Evolutionary conservation across 2,329 filamentous ascomycete genomes (phyloP).

Genomic region (Penicillium sp.): DNA sequence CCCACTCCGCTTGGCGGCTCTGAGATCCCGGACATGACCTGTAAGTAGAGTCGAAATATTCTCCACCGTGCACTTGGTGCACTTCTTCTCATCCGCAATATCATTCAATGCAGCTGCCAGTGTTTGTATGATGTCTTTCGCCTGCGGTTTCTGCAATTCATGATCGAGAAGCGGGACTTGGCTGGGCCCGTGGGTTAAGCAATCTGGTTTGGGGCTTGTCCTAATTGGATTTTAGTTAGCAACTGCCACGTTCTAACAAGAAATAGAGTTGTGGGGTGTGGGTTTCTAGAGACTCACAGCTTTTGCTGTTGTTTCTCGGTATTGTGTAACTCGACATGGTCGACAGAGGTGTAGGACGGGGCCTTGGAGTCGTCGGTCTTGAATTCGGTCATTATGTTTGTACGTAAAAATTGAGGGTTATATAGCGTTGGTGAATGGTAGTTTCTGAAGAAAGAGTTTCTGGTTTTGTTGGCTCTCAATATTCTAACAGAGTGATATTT

Average conservation of each 20-base stretch:
- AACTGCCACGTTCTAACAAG: neutral
- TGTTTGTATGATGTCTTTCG: neutral
- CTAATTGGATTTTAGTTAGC: neutral
- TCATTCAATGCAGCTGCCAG: slow-evolving; percentile 9
- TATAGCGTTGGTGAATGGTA: neutral
- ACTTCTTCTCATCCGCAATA: slow-evolving; percentile 6
- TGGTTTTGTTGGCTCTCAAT: neutral
- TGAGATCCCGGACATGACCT: slow-evolving; percentile 1
- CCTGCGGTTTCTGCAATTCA: slow-evolving; percentile 6
- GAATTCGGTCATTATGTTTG: neutral
- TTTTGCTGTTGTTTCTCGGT: neutral
- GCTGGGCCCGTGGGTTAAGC: slow-evolving; percentile 7
- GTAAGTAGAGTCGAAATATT: slow-evolving; percentile 3
- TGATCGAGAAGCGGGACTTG: slow-evolving; percentile 5
- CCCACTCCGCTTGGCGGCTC: slow-evolving; percentile 8
- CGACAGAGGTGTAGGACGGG: neutral
- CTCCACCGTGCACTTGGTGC: slow-evolving; percentile 14
- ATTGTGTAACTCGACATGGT: neutral
- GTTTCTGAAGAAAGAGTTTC: neutral
- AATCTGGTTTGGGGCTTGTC: neutral
- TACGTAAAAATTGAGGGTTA: neutral
- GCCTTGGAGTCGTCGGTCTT: neutral
- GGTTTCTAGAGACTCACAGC: neutral
- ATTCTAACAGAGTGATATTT: neutral
- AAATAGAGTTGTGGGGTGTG: neutral